A percentile compares a stretch with the other conserved stretches of the same genome.
Conservation (phyloP, 345 rosid genomes). For the Murraya paniculata region DNA sequence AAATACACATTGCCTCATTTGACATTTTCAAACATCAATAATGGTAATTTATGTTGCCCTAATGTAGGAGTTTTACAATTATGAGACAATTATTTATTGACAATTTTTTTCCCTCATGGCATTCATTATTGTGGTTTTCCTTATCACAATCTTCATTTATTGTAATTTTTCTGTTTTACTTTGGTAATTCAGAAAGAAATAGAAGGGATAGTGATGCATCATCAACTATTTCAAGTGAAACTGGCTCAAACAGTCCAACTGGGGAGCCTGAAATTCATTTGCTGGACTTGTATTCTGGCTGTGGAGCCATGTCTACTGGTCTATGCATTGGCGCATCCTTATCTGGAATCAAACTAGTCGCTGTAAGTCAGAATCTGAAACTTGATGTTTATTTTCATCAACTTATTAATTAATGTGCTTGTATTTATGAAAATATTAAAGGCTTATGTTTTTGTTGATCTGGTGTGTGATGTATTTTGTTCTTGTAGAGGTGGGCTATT, state of each 20-base stretch:
- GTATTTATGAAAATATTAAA: neutral
- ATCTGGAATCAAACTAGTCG: slow-evolving; percentile 31
- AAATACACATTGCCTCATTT: slow-evolving; percentile 30
- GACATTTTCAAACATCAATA: slow-evolving; percentile 26
- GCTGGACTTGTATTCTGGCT: slow-evolving; percentile 42
- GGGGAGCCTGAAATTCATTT: slow-evolving; percentile 20
- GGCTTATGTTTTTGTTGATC: neutral
- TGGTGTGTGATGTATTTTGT: neutral
- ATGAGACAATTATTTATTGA: too few relatives aligned
- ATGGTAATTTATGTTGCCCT: slow-evolving; percentile 8
- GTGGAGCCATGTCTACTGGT: slow-evolving; percentile 55
- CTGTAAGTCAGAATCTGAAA: slow-evolving; percentile 21
- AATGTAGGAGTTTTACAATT: too few relatives aligned
- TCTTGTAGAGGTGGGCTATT: slow-evolving; percentile 40
- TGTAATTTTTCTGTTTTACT: neutral
- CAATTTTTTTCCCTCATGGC: neutral
- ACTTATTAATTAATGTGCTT: neutral
- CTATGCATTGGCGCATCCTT: slow-evolving; percentile 40
- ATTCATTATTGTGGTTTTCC: neutral
- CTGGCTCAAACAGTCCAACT: slow-evolving; percentile 15
- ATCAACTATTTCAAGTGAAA: slow-evolving; percentile 40
- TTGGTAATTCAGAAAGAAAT: slow-evolving; percentile 14
- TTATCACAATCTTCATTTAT: neutral
- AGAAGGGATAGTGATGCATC: slow-evolving; percentile 24
- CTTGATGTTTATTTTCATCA: neutral